A percentile compares a stretch with the other conserved stretches of the same genome.
Conservation (phyloP, 176 grass and related monocot genomes). For the Carex cristatella region DNA sequence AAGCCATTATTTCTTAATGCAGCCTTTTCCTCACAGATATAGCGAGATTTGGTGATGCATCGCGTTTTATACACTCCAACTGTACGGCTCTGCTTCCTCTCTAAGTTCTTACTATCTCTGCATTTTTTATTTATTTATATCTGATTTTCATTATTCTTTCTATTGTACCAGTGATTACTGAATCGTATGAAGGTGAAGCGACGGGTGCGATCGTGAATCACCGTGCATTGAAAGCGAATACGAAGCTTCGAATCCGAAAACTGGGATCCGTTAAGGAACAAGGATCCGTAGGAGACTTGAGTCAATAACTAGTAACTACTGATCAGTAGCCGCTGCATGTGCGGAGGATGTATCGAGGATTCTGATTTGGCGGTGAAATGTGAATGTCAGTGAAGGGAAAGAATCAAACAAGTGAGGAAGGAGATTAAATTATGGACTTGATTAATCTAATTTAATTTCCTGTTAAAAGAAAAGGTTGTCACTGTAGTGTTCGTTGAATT, state of each 20-base stretch:
- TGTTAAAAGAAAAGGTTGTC: neutral
- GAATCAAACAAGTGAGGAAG: neutral
- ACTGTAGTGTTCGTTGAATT: neutral
- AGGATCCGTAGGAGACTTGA: neutral
- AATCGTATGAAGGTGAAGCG: slow-evolving; percentile 15
- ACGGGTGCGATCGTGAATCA: slow-evolving; percentile 10
- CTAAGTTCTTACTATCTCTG: too few relatives aligned
- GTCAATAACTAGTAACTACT: neutral
- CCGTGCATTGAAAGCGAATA: slow-evolving; percentile 52
- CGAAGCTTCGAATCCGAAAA: slow-evolving; percentile 32
- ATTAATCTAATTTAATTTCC: neutral
- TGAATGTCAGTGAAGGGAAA: neutral
- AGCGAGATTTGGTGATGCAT: neutral
- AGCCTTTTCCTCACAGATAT: neutral
- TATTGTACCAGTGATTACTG: slow-evolving; percentile 5
- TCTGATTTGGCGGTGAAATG: neutral
- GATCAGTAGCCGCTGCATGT: neutral
- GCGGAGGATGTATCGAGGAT: neutral
- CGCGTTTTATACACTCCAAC: neutral
- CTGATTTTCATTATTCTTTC: neutral
- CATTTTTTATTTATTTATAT: too few relatives aligned
- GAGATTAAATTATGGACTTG: neutral
- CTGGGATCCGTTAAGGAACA: slow-evolving; percentile 11
- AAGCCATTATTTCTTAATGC: neutral
- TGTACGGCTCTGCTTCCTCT: neutral